phyloP scores from a whole-genome alignment of 148 eudicot genomes.

The Silene uniflora region DNA sequence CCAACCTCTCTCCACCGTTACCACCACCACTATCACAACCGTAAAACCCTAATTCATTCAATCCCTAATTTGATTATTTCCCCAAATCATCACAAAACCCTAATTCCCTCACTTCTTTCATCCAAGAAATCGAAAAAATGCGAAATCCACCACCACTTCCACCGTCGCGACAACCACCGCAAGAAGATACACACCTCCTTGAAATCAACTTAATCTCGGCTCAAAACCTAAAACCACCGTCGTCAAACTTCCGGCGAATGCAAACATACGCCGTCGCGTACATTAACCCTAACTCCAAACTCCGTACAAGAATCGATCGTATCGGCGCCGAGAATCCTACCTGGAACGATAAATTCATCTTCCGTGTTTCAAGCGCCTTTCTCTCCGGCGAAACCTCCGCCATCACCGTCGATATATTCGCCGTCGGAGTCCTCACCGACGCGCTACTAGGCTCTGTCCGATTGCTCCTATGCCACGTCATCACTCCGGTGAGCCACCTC shows the following conservation, averaged over 20 bases:
- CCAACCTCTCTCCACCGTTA: too few relatives aligned
- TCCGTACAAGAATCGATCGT: constrained; percentile 58
- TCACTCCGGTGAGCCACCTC: constrained; percentile 19
- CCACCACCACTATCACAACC: constrained; percentile 5
- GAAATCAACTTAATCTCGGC: constrained; percentile 89
- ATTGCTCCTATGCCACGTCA: constrained; percentile 45
- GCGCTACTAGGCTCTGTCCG: constrained; percentile 69
- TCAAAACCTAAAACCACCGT: constrained; percentile 57
- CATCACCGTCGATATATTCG: constrained; percentile 66
- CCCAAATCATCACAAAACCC: background rate
- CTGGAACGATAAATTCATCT: constrained; percentile 89
- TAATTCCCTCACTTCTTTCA: background rate
- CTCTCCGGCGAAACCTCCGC: constrained; percentile 62
- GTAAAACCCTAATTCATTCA: background rate
- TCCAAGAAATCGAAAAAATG: constrained; percentile 16
- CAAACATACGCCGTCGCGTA: constrained; percentile 72
- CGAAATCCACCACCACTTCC: constrained; percentile 21
- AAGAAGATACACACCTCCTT: constrained; percentile 39
- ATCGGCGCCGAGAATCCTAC: constrained; percentile 67
- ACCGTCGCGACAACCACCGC: constrained; percentile 9
- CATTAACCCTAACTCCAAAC: constrained; percentile 48
- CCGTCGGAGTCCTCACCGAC: constrained; percentile 62
- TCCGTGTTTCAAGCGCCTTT: constrained; percentile 57
- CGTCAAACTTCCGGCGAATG: constrained; percentile 45
- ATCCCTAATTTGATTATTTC: background rate